Percentiles rank a stretch among this genome's conserved stretches.
Evolutionary conservation across 1,139 yeast species (phyloP).

Genomic region (Debaryomyces sp.): DNA sequence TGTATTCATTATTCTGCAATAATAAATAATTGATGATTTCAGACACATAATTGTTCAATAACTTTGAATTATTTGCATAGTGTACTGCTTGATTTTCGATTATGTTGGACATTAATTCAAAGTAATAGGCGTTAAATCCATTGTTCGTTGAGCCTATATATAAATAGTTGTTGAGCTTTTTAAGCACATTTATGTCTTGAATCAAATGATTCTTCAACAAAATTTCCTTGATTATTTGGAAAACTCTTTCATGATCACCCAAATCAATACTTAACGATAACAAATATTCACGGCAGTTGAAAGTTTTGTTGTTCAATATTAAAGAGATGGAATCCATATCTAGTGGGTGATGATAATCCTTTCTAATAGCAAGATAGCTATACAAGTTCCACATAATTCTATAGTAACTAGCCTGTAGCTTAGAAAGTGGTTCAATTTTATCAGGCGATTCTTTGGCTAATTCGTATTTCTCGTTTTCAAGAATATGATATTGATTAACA

Average conservation of each 20-base stretch:
- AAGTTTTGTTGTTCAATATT: conserved; percentile 14
- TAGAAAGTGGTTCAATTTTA: conserved; percentile 15
- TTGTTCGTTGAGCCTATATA: conserved; percentile 31
- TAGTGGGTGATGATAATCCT: conserved; percentile 32
- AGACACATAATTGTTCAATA: conserved; percentile 35
- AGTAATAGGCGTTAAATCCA: conserved; percentile 32
- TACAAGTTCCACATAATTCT: conserved; percentile 36
- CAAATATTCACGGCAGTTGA: conserved; percentile 33
- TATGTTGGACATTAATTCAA: conserved; percentile 36
- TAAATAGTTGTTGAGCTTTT: conserved; percentile 37
- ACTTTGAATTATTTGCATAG: conserved; percentile 22
- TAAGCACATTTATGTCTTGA: conserved; percentile 31
- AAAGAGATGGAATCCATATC: conserved; percentile 9
- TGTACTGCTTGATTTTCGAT: conserved; percentile 38
- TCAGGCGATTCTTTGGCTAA: not conserved
- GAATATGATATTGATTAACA: conserved; percentile 22
- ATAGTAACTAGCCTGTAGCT: conserved; percentile 15
- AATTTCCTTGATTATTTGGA: conserved; percentile 42
- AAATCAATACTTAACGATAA: conserved; percentile 35
- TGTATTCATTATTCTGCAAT: conserved; percentile 16
- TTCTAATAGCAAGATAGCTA: conserved; percentile 39
- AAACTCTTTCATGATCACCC: conserved; percentile 40
- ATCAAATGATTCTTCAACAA: conserved; percentile 37
- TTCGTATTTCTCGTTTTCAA: conserved; percentile 15
- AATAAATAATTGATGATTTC: conserved; percentile 30